These are phyloP conservation scores for Melampsora americana DNA, from an alignment of 1,284 basidiomycete species.

Conservation along the genomic window DNA sequence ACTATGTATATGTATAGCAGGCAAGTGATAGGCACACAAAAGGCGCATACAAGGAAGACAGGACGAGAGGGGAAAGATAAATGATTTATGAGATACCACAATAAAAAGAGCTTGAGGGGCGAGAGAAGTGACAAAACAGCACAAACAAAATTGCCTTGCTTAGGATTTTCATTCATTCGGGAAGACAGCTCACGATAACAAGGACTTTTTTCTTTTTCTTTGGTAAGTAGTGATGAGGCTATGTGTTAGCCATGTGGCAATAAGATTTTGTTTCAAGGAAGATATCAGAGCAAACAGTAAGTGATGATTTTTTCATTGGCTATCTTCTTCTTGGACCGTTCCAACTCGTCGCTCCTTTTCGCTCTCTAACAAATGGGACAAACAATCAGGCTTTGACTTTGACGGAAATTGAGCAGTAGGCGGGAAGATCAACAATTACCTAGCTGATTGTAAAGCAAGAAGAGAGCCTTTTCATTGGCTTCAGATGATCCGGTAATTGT, in stretches of 20 bases:
- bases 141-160: too few relatives aligned
- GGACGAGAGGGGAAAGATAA: too few relatives aligned
- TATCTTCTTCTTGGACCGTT: constrained; percentile 46
- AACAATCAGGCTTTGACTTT: not conserved
- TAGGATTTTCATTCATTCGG: too few relatives aligned
- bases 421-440: constrained; percentile 3
- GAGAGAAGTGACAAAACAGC: too few relatives aligned
- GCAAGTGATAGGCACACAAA: too few relatives aligned
- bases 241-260: not conserved
- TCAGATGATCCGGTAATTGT: constrained; percentile 73
- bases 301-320: constrained; percentile 17
- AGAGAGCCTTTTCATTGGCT: constrained; percentile 78
- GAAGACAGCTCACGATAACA: too few relatives aligned
- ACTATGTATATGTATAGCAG: too few relatives aligned
- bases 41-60: too few relatives aligned
- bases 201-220: not conserved
- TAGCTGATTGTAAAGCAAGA: constrained; percentile 86
- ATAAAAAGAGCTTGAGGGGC: too few relatives aligned
- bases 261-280: not conserved
- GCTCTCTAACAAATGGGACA: constrained; percentile 61
- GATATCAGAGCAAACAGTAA: not conserved
- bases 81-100: too few relatives aligned
- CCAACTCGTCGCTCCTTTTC: constrained; percentile 86
- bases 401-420: not conserved
- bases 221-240: not conserved